A percentile compares a stretch with the other conserved stretches of the same genome.
Conservation (phyloP, 352 stramenopile genomes). For the Phytopythium helicoides region DNA sequence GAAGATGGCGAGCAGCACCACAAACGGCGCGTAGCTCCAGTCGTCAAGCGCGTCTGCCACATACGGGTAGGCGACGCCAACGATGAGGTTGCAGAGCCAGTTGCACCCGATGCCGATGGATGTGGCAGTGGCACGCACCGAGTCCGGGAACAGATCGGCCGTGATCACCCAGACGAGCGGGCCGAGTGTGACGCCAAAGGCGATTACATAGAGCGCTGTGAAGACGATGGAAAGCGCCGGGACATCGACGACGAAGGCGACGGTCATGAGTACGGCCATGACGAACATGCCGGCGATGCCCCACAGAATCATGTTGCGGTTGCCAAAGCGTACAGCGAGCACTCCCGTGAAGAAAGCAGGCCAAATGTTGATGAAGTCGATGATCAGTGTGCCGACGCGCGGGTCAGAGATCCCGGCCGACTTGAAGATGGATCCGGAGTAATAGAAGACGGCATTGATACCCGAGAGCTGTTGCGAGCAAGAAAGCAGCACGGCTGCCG, state of each 20-base stretch:
- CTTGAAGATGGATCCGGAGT: slow-evolving; percentile 30
- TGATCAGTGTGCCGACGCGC: slow-evolving; percentile 26
- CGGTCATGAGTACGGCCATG: slow-evolving; percentile 19
- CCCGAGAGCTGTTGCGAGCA: slow-evolving; percentile 45
- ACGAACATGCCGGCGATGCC: slow-evolving; percentile 27
- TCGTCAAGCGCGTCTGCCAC: slow-evolving; percentile 26
- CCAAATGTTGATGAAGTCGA: no score
- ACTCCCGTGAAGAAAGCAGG: no score
- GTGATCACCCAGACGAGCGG: slow-evolving; percentile 49
- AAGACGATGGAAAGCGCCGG: slow-evolving; percentile 19
- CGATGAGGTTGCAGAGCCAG: slow-evolving; percentile 43
- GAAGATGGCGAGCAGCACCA: slow-evolving; percentile 41
- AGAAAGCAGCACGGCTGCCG: slow-evolving; percentile 30
- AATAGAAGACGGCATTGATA: slow-evolving; percentile 50
- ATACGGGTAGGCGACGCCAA: slow-evolving; percentile 51
- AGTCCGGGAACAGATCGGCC: slow-evolving; percentile 52
- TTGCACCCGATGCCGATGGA: slow-evolving; percentile 43
- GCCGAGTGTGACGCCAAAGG: no score
- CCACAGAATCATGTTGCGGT: no score
- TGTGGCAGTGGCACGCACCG: slow-evolving; percentile 37
- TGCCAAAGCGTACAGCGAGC: no score
- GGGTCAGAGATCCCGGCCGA: slow-evolving; percentile 41
- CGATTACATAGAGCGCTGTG: slow-evolving; percentile 20
- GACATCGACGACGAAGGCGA: slow-evolving; percentile 21
- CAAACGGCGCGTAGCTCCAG: no score